Base-by-base conservation (phyloP, 1,139 yeast genomes). In the Kodamaea sp. region DNA sequence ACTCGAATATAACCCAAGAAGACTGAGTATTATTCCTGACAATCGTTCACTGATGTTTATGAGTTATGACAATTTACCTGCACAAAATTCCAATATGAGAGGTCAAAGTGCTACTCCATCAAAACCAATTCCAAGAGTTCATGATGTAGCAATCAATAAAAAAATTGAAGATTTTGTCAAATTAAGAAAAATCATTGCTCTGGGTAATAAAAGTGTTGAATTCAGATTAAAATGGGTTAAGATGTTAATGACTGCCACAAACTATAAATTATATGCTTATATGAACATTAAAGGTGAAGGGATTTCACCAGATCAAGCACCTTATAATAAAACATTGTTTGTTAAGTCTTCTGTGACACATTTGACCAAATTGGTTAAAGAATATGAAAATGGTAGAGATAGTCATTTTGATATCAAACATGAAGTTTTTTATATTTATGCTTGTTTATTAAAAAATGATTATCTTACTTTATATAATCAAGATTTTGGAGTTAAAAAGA, bases 281-380 rank as follows among this genome's bases (percentile, higher is more conserved):
- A 65, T 72, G 40, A 71, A 68, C 49, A 69, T 72, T 41, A 69
- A 67, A 53, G 78, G 78, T 20, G 74, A 70, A 41, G 58, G 59
- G 10, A 55, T 67, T n/a, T 42, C 52, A 4, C 55, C 61, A 3
- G 71, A 63, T 27, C 63, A 63, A 39, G 58, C 57, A 8, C 51
- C 53, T 10, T 47, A 53, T 29, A 70, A 68, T 52, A 67, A 66
- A 48, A 55, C 59, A 8, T 53, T 63, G 22, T 72, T 69, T 48
- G 54, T 70, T 31, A 70, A 67, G 49, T 66, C 74, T 4, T 58
- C 72, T 22, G 60, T 63, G 23, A 69, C 63, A 25, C 76, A 72
- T 46, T 58, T 70, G 27, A 49, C 58, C 10, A 69, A 68, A 48
- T 54, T 72, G 32, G 49, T 70, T 28, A 63, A 58, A 41, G 77